Base-by-base conservation (phyloP, 2,329 filamentous ascomycete species). In the Pseudovirgaria hyperparasitica region DNA sequence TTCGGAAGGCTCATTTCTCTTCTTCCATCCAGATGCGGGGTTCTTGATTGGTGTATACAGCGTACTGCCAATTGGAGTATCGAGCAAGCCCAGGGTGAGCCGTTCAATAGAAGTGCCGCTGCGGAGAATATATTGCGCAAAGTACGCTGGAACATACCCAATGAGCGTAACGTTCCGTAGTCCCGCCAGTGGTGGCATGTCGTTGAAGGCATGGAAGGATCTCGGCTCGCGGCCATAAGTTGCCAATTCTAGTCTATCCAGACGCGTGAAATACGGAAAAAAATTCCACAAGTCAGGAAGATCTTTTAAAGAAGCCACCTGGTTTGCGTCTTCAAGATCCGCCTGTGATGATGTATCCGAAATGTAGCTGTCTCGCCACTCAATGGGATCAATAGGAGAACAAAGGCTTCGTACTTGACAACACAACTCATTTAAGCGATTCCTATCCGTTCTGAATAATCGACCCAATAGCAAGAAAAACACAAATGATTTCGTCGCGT, bases 281-380 rank as follows among this genome's bases (percentile, higher is more conserved):
- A 27, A n/a, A 16, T 35, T 35, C 34, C 36, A 39, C 9, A 16
- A 10, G 18, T 37, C 25, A n/a, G n/a, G n/a, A n/a, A n/a, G n/a
- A n/a, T n/a, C n/a, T n/a, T n/a, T n/a, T n/a, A n/a, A n/a, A n/a
- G n/a, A n/a, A n/a, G n/a, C n/a, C n/a, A n/a, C n/a, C n/a, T n/a
- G n/a, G n/a, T n/a, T n/a, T n/a, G n/a, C n/a, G n/a, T n/a, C n/a
- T n/a, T n/a, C n/a, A n/a, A n/a, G n/a, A n/a, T n/a, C n/a, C n/a
- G n/a, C n/a, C n/a, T n/a, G n/a, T n/a, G n/a, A n/a, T n/a, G n/a
- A n/a, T n/a, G n/a, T n/a, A n/a, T n/a, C n/a, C n/a, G n/a, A n/a
- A n/a, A n/a, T n/a, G n/a, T n/a, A n/a, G n/a, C n/a, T n/a, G n/a
- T n/a, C n/a, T n/a, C n/a, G n/a, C n/a, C n/a, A n/a, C n/a, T 21